Conservation (phyloP, 805 yeast species). For the Priceomyces fermenticarens region DNA sequence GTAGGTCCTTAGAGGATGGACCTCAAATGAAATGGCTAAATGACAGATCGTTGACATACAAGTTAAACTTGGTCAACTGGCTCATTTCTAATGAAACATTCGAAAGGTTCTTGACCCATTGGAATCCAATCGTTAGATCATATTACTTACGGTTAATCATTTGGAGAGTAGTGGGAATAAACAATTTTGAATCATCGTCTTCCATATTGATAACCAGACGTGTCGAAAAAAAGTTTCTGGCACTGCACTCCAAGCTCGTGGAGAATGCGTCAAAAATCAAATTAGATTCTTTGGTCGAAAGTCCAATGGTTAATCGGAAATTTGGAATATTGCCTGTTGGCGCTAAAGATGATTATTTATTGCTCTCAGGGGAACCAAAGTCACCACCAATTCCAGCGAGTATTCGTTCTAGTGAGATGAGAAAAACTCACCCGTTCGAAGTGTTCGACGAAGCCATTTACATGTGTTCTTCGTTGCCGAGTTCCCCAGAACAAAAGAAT, state of each 20-base stretch:
- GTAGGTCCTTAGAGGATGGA: slow-evolving; percentile 9
- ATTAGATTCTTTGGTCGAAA: slow-evolving; percentile 31
- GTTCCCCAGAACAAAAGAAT: slow-evolving; percentile 6
- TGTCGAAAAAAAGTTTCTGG: slow-evolving; percentile 28
- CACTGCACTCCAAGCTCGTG: slow-evolving; percentile 22
- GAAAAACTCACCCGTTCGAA: slow-evolving; percentile 59
- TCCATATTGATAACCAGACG: slow-evolving; percentile 26
- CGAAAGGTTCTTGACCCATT: slow-evolving; percentile 64
- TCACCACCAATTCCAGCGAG: slow-evolving; percentile 11
- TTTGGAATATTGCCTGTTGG: slow-evolving; percentile 41
- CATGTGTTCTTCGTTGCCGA: slow-evolving; percentile 26
- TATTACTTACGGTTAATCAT: slow-evolving; percentile 64
- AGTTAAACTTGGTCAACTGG: slow-evolving; percentile 53
- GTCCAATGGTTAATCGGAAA: slow-evolving; percentile 47
- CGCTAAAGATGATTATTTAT: slow-evolving; percentile 19
- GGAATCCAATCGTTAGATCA: slow-evolving; percentile 74
- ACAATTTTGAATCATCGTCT: slow-evolving; percentile 34
- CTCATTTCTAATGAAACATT: slow-evolving; percentile 50
- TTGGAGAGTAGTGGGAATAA: slow-evolving; percentile 57
- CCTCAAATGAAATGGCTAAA: slow-evolving; percentile 37
- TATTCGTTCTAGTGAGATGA: slow-evolving; percentile 29
- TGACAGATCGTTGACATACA: slow-evolving; percentile 37
- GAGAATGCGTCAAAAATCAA: slow-evolving; percentile 25
- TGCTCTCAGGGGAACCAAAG: slow-evolving; percentile 9
- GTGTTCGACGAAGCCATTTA: slow-evolving; percentile 66